A percentile compares a stretch with the other conserved stretches of the same genome.
These are phyloP conservation scores for Fragaria iinumae DNA, from an alignment of 306 rosid genomes.

Conservation along the genomic window DNA sequence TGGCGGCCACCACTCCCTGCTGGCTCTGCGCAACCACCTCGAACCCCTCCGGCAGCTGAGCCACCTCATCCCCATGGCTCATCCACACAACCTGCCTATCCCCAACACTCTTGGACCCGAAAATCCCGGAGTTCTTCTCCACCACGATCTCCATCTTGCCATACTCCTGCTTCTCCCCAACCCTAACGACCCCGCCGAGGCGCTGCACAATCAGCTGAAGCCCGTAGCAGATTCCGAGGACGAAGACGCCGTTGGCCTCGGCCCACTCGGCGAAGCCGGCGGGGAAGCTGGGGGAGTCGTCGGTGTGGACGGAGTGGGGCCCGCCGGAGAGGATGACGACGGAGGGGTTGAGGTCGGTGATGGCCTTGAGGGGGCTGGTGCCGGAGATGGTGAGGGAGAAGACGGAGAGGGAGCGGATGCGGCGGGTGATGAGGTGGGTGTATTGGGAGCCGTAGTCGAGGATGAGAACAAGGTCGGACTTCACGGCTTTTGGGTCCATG, in stretches of 20 bases:
- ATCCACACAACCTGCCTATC: slow-evolving; percentile 73
- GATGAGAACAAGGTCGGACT: slow-evolving; percentile 71
- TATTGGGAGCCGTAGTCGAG: slow-evolving; percentile 91
- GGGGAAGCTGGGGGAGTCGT: slow-evolving; percentile 71
- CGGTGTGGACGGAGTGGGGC: slow-evolving; percentile 90
- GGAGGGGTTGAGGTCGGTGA: slow-evolving; percentile 60
- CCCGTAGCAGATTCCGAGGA: slow-evolving; percentile 90
- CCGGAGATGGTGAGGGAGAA: slow-evolving; percentile 92
- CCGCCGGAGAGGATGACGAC: slow-evolving; percentile 95
- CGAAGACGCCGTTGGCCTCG: slow-evolving; percentile 49
- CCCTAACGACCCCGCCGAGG: slow-evolving; percentile 74
- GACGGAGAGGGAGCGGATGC: slow-evolving; percentile 72
- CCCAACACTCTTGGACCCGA: slow-evolving; percentile 42
- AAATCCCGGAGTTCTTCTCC: slow-evolving; percentile 43
- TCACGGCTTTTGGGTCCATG: slow-evolving; percentile 62
- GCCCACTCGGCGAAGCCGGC: slow-evolving; percentile 77
- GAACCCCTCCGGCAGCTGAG: slow-evolving; percentile 58
- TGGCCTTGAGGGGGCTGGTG: slow-evolving; percentile 63
- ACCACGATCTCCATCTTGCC: slow-evolving; percentile 87
- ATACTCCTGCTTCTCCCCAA: slow-evolving; percentile 80
- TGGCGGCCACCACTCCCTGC: slow-evolving; percentile 76
- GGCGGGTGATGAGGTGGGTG: slow-evolving; percentile 97
- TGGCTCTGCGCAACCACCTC: slow-evolving; percentile 70
- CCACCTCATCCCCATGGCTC: slow-evolving; percentile 97
- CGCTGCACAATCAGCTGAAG: slow-evolving; percentile 82